phyloP scores from a whole-genome alignment of 345 rosid genomes.

The Carallia brachiata region DNA sequence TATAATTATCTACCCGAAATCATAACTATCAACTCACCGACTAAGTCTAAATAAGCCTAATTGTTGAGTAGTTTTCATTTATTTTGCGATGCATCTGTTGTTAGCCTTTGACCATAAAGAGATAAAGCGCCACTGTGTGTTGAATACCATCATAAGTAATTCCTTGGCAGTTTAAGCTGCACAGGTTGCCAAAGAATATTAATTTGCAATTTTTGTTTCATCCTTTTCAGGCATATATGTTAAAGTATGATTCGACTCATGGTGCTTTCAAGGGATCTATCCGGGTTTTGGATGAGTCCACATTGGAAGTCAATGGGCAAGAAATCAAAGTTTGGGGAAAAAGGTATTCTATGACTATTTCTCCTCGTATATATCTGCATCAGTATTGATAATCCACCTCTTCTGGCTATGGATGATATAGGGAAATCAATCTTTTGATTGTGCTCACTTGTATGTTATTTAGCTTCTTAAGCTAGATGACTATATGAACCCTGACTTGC shows the following conservation, averaged over 20 bases:
- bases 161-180: not conserved
- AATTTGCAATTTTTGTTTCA: not conserved
- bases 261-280: constrained; percentile 74
- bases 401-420: too few species aligned
- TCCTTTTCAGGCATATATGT: constrained; percentile 84
- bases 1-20: too few species aligned
- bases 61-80: too few species aligned
- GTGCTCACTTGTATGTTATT: not conserved
- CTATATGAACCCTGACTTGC: not conserved
- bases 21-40: too few species aligned
- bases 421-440: not conserved
- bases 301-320: constrained; percentile 88
- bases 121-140: too few species aligned
- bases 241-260: constrained; percentile 96
- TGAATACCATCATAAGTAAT: not conserved
- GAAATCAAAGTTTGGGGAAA: constrained; percentile 64
- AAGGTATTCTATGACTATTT: constrained; percentile 45
- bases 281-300: constrained; percentile 73
- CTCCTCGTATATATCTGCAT: not conserved
- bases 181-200: constrained; percentile 4
- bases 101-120: too few species aligned
- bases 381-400: too few species aligned
- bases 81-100: too few species aligned
- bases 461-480: constrained; percentile 2
- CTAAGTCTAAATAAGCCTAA: too few species aligned